Percentiles rank a stretch among this genome's conserved stretches.
Evolutionary conservation across 2,329 filamentous ascomycete species (phyloP).

Genomic region (Eutypella sp.): DNA sequence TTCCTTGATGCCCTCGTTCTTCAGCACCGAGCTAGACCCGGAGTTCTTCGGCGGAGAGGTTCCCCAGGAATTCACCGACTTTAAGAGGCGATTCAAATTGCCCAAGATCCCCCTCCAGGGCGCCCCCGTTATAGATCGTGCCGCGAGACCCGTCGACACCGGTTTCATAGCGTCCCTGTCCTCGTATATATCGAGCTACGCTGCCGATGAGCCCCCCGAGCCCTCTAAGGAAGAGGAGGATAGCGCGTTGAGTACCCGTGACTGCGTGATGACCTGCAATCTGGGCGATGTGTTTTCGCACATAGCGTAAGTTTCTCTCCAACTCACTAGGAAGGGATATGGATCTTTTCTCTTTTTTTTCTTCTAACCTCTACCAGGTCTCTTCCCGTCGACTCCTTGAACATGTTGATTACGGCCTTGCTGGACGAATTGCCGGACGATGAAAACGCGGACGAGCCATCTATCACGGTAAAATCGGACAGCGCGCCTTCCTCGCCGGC

Average conservation of each 20-base stretch:
- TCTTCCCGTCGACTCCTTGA: slow-evolving; percentile 55
- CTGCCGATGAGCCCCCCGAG: slow-evolving; percentile 94
- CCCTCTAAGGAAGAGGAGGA: slow-evolving; percentile 96
- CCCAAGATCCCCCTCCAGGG: slow-evolving; percentile 85
- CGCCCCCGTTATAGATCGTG: slow-evolving; percentile 88
- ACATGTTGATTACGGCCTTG: slow-evolving; percentile 64
- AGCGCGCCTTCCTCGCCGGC: slow-evolving; percentile 57
- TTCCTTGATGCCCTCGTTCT: slow-evolving; percentile 81
- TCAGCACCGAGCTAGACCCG: slow-evolving; percentile 40
- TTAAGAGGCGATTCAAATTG: slow-evolving; percentile 61
- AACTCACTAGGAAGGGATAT: too few relatives aligned
- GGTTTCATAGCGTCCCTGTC: slow-evolving; percentile 93
- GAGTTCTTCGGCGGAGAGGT: not conserved
- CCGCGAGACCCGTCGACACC: slow-evolving; percentile 68
- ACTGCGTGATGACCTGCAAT: slow-evolving; percentile 87
- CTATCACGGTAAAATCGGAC: slow-evolving; percentile 90
- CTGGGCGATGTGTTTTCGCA: slow-evolving; percentile 80
- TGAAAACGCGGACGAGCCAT: slow-evolving; percentile 59
- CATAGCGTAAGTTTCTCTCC: slow-evolving; percentile 60
- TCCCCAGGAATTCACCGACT: not conserved
- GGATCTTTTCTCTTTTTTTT: not conserved
- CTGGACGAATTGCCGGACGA: slow-evolving; percentile 85
- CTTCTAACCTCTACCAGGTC: slow-evolving; percentile 38
- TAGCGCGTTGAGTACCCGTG: slow-evolving; percentile 88
- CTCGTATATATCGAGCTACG: slow-evolving; percentile 97